These are phyloP conservation scores for Puccinellia tenuiflora DNA, from an alignment of 176 grass and related monocot genomes.

Conservation along the genomic window DNA sequence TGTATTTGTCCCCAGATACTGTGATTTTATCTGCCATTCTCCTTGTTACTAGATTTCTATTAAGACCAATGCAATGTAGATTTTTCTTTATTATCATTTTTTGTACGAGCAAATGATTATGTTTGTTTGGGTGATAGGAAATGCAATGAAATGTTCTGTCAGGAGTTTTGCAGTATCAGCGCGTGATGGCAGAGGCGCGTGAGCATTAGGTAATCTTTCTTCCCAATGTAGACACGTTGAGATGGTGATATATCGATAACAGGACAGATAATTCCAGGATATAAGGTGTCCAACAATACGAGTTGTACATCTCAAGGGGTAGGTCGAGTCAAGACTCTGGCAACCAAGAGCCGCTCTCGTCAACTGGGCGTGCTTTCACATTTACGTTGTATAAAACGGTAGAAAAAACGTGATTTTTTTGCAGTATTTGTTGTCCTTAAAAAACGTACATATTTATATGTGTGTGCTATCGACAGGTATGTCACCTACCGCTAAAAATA, in stretches of 20 bases:
- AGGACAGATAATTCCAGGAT: background rate
- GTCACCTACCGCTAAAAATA: background rate
- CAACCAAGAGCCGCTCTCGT: background rate
- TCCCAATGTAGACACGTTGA: background rate
- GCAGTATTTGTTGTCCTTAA: too few species aligned
- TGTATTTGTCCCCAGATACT: slow-evolving; percentile 5
- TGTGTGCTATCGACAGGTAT: background rate
- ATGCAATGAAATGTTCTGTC: background rate
- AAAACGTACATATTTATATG: background rate
- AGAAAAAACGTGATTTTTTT: too few species aligned
- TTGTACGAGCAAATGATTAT: background rate
- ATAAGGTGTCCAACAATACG: background rate
- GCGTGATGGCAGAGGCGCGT: background rate
- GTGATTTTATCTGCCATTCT: background rate
- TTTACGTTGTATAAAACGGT: background rate
- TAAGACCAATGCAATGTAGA: too few species aligned
- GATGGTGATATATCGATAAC: background rate
- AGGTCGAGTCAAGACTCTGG: background rate
- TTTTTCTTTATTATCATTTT: background rate
- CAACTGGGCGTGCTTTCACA: background rate
- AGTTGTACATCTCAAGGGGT: background rate
- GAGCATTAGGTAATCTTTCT: background rate
- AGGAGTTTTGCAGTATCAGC: background rate
- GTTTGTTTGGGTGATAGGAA: background rate
- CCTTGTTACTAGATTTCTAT: background rate